Evolutionary conservation across 2,329 filamentous ascomycete species (phyloP).

Genomic region (Colletotrichum magnum): DNA sequence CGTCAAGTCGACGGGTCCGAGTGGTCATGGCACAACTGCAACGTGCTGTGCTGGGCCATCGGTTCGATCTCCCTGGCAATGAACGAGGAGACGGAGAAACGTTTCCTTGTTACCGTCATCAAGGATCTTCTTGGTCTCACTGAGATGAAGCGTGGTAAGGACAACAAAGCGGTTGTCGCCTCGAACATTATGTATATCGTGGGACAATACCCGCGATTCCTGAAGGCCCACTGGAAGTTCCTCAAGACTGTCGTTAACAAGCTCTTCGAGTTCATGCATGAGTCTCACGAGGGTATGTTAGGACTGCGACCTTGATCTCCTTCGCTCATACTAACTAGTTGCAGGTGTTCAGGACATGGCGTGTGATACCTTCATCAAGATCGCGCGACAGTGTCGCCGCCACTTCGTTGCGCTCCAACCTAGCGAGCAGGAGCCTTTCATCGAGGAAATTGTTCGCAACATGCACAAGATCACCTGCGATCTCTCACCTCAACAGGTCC

Average conservation of each 20-base stretch:
- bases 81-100: conserved; percentile 99
- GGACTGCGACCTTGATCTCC: too few species aligned
- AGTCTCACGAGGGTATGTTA: conserved; percentile 90
- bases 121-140: conserved; percentile 97
- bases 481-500: conserved; percentile 94
- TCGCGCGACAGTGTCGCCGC: conserved; percentile 96
- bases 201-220: conserved; percentile 96
- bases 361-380: conserved; percentile 99
- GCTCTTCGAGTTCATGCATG: conserved; percentile 99
- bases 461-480: conserved; percentile 97
- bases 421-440: conserved; percentile 95
- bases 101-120: conserved; percentile 98
- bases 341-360: conserved; percentile 98
- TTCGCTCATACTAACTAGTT: conserved; percentile 1
- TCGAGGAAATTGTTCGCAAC: conserved; percentile 97
- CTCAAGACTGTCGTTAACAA: conserved; percentile 99
- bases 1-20: conserved; percentile 95
- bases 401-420: conserved; percentile 98
- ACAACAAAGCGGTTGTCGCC: conserved; percentile 99
- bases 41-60: conserved; percentile 99
- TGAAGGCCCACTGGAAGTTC: conserved; percentile 99
- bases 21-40: conserved; percentile 99
- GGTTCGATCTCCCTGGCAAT: conserved; percentile 98
- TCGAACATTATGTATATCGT: conserved; percentile 99
- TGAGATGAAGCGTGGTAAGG: conserved; percentile 99